These are phyloP conservation scores for Podaxis rugospora DNA, from an alignment of 768 basidiomycete genomes.

Conservation along the genomic window DNA sequence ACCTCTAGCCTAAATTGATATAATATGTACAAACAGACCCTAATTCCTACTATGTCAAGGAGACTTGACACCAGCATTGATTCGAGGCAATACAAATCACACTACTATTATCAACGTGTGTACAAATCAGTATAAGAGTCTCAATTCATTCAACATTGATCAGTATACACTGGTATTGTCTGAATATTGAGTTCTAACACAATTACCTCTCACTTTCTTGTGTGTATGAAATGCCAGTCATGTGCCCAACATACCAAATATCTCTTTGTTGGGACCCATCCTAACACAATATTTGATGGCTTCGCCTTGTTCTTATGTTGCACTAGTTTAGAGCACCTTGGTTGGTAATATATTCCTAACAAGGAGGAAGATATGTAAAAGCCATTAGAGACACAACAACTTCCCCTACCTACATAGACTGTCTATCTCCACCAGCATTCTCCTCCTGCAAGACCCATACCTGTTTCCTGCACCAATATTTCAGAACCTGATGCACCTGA, in stretches of 20 bases:
- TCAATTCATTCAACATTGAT: too few relatives aligned
- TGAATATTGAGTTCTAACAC: too few relatives aligned
- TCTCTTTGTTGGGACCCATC: not conserved
- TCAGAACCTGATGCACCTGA: not conserved
- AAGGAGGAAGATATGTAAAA: not conserved
- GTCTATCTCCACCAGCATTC: not conserved
- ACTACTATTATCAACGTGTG: too few relatives aligned
- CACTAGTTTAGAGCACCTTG: not conserved
- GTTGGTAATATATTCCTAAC: not conserved
- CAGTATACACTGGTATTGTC: too few relatives aligned
- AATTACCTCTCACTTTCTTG: not conserved
- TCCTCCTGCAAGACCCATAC: not conserved
- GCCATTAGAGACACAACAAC: not conserved
- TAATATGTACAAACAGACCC: too few relatives aligned
- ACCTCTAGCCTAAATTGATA: too few relatives aligned
- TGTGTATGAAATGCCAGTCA: not conserved
- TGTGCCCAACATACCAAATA: not conserved
- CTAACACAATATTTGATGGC: not conserved
- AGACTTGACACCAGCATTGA: too few relatives aligned
- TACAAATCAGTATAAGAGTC: too few relatives aligned
- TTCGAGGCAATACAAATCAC: too few relatives aligned
- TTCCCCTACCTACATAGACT: not conserved
- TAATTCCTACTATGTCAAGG: too few relatives aligned
- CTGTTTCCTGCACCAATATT: not conserved
- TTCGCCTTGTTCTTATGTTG: not conserved